Evolutionary conservation across 768 basidiomycete species (phyloP).

Genomic region (Lactifluus pinguis): DNA sequence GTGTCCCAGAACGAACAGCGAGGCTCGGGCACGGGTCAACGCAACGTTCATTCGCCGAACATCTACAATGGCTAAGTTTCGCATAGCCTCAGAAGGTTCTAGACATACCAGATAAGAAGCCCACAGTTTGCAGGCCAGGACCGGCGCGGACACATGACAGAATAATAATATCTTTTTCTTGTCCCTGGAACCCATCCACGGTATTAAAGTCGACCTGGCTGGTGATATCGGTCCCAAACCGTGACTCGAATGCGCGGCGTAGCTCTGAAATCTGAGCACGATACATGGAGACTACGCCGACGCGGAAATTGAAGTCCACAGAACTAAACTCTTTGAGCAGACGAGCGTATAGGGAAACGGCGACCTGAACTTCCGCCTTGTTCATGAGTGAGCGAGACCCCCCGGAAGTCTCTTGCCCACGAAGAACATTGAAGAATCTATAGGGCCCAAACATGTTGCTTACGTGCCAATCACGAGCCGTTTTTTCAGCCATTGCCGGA

Average conservation of each 20-base stretch:
- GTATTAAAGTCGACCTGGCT: conserved; percentile 87
- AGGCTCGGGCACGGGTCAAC: conserved; percentile 90
- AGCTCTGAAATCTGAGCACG: conserved; percentile 79
- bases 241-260: conserved; percentile 52
- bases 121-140: conserved; percentile 69
- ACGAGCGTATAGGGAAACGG: conserved; percentile 66
- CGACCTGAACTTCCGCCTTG: conserved; percentile 58
- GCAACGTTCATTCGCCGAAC: conserved; percentile 96
- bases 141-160: conserved; percentile 94
- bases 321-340: conserved; percentile 54
- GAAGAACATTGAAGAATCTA: conserved; percentile 75
- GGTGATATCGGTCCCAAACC: conserved; percentile 64
- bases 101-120: conserved; percentile 72
- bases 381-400: conserved; percentile 72
- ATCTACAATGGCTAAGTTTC: conserved; percentile 33
- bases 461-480: conserved; percentile 77
- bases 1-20: conserved; percentile 89
- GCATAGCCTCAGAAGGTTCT: not conserved
- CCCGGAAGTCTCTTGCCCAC: conserved; percentile 54
- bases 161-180: conserved; percentile 98
- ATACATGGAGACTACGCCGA: conserved; percentile 89
- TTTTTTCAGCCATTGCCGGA: conserved; percentile 78
- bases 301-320: conserved; percentile 43
- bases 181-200: conserved; percentile 98
- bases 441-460: conserved; percentile 75